These are phyloP conservation scores for Nakazawaea peltata DNA, from an alignment of 805 yeast genomes.

Conservation along the genomic window DNA sequence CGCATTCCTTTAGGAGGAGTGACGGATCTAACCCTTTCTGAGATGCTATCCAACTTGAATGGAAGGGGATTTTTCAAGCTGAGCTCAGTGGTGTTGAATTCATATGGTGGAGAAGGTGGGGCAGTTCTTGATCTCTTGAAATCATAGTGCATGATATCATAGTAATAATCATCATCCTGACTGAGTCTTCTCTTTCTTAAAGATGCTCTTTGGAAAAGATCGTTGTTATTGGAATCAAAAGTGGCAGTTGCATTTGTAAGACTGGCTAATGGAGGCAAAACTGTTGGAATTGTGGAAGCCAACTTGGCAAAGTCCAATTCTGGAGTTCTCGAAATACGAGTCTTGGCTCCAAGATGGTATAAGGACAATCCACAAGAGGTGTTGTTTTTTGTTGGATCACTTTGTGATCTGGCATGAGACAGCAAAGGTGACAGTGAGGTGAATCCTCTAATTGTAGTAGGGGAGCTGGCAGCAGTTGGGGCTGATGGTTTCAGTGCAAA, in stretches of 20 bases:
- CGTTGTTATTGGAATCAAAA: neutral
- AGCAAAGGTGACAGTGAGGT: neutral
- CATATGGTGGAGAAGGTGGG: slow-evolving; percentile 32
- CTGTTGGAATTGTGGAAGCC: neutral
- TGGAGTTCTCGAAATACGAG: slow-evolving; percentile 6
- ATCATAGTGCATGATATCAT: neutral
- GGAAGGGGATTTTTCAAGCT: slow-evolving; percentile 6
- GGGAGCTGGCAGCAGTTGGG: no score
- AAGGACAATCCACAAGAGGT: neutral
- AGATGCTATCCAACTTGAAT: slow-evolving; percentile 6
- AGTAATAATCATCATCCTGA: neutral
- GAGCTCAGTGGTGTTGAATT: slow-evolving; percentile 4
- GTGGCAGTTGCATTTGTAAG: neutral
- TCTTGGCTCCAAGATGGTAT: no score
- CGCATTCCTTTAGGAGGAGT: slow-evolving; percentile 17
- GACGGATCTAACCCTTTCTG: slow-evolving; percentile 20
- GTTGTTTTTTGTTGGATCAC: slow-evolving; percentile 16
- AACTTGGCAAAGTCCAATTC: slow-evolving; percentile 8
- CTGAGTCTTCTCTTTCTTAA: slow-evolving; percentile 4
- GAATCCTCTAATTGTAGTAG: no score
- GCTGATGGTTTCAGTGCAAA: no score
- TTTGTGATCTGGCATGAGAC: slow-evolving; percentile 21
- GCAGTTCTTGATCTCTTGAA: slow-evolving; percentile 36
- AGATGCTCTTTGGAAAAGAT: neutral
- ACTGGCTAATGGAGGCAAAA: neutral